Percentiles rank a stretch among this genome's conserved stretches.
Conservation (phyloP, 495 filamentous ascomycete genomes). For the Aspergillus funiculosus region DNA sequence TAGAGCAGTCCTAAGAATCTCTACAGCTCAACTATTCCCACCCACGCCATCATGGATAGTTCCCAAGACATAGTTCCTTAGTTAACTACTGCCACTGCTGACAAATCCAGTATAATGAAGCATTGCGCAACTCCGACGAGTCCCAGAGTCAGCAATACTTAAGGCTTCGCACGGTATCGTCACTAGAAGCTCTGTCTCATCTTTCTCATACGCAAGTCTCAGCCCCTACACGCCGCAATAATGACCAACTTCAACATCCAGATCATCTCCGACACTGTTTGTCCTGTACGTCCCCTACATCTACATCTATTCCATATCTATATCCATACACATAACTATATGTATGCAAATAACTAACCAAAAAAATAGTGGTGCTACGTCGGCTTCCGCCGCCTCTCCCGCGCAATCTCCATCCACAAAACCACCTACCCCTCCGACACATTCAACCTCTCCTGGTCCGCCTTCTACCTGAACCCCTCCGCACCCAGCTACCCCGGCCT, state of each 20-base stretch:
- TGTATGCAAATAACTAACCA: too few species aligned
- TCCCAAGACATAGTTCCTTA: too few species aligned
- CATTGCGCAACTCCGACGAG: too few species aligned
- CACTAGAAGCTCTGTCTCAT: too few species aligned
- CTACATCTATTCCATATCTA: slow-evolving; percentile 1
- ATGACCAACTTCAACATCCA: slow-evolving; percentile 79
- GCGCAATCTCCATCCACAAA: slow-evolving; percentile 62
- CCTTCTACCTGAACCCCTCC: slow-evolving; percentile 74
- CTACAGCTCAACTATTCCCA: too few species aligned
- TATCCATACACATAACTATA: slow-evolving; percentile 4
- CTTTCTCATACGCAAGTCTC: neutral
- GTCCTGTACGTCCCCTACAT: slow-evolving; percentile 50
- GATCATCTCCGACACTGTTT: slow-evolving; percentile 69
- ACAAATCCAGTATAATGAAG: slow-evolving; percentile 8
- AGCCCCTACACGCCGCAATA: too few species aligned
- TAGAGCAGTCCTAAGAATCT: too few species aligned
- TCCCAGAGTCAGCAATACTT: neutral
- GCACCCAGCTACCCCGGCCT: slow-evolving; percentile 48
- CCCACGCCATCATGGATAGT: too few species aligned
- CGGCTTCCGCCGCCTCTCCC: slow-evolving; percentile 67
- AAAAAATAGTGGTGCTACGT: slow-evolving; percentile 64
- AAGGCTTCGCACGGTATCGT: too few species aligned
- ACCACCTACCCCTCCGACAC: slow-evolving; percentile 55
- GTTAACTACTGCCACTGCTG: too few species aligned
- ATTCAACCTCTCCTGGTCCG: slow-evolving; percentile 66